Evolutionary conservation across 768 basidiomycete species (phyloP).

Genomic region (Amanita phalloides): DNA sequence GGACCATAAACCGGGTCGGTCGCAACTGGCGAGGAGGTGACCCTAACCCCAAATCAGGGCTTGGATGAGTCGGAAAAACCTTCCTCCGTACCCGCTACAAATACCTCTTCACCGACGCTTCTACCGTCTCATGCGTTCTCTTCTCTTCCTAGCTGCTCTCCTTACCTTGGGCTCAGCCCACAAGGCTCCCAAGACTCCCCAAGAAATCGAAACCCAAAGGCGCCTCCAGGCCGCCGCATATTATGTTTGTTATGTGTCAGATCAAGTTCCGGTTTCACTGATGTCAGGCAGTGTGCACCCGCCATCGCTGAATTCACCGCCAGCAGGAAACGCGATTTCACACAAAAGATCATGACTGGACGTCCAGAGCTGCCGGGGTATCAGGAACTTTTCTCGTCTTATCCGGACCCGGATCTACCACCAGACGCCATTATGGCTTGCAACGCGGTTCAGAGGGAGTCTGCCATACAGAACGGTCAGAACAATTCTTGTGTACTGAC

Average conservation of each 20-base stretch:
- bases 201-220: conserved; percentile 37
- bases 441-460: conserved; percentile 28
- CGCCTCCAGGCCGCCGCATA: conserved; percentile 41
- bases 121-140: neutral
- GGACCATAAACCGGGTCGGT: no score
- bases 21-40: no score
- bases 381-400: conserved; percentile 32
- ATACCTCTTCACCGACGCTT: neutral
- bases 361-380: conserved; percentile 26
- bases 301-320: conserved; percentile 42
- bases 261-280: neutral
- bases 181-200: conserved; percentile 29
- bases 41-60: conserved; percentile 1
- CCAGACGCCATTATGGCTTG: conserved; percentile 28
- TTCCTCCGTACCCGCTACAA: neutral
- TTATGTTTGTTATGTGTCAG: conserved; percentile 23
- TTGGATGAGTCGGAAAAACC: neutral
- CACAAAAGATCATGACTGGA: conserved; percentile 31
- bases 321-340: conserved; percentile 34
- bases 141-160: neutral
- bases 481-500: conserved; percentile 46
- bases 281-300: conserved; percentile 32
- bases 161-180: conserved; percentile 19
- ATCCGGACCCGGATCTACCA: conserved; percentile 19
- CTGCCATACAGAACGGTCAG: conserved; percentile 43